These are phyloP conservation scores for Cicer cuneatum DNA, from an alignment of 306 rosid species.

Conservation along the genomic window DNA sequence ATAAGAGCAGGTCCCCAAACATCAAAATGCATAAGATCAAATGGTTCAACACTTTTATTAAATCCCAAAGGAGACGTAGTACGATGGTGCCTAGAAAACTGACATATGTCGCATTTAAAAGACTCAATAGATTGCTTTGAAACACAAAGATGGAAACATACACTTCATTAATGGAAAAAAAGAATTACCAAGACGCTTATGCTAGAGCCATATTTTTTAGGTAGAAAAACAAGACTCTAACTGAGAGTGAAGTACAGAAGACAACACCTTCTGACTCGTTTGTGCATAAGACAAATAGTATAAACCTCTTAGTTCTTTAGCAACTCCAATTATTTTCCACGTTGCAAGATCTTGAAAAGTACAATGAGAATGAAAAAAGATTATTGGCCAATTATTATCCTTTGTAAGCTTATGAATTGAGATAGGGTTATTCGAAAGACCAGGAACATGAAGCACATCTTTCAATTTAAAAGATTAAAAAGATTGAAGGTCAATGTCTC, in stretches of 20 bases:
- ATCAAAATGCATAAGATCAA: background rate
- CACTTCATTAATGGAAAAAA: background rate
- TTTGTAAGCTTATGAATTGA: background rate
- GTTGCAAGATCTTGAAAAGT: background rate
- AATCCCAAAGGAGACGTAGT: background rate
- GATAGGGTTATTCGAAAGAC: background rate
- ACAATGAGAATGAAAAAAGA: background rate
- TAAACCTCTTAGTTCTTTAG: background rate
- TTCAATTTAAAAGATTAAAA: background rate
- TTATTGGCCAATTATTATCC: background rate
- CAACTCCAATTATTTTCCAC: background rate
- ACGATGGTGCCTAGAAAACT: background rate
- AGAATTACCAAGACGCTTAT: background rate
- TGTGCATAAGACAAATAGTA: background rate
- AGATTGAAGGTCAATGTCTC: background rate
- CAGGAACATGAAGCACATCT: background rate
- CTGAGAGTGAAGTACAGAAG: background rate
- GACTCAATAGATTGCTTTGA: background rate
- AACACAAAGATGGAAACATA: background rate
- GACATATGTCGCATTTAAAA: background rate
- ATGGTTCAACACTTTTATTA: background rate
- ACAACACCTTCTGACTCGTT: background rate
- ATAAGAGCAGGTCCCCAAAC: background rate
- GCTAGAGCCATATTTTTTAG: background rate
- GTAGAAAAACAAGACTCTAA: background rate